A percentile compares a stretch with the other conserved stretches of the same genome.
Evolutionary conservation across 305 asterid species (phyloP).

Genomic region (Rubia tinctorum): DNA sequence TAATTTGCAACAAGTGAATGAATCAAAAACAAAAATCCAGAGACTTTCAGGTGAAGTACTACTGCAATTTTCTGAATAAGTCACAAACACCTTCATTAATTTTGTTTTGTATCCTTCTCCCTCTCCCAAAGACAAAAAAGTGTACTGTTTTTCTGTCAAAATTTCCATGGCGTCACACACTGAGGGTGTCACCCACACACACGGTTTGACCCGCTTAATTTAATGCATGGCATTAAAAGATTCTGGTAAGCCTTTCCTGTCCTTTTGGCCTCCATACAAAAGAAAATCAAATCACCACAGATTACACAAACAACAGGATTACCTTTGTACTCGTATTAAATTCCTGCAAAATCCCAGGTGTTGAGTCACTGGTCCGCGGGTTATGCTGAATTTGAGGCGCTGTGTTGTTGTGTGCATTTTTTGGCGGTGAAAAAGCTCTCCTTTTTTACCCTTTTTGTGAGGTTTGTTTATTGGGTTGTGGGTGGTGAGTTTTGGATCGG

Average conservation of each 20-base stretch:
- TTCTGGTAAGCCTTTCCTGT: constrained; percentile 22
- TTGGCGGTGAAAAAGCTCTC: constrained; percentile 34
- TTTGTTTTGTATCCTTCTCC: background rate
- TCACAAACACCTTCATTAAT: constrained; percentile 2
- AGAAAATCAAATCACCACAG: constrained; percentile 2
- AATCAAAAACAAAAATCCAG: background rate
- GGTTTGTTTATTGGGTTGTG: constrained; percentile 20
- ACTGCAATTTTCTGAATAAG: constrained; percentile 7
- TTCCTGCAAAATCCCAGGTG: constrained; percentile 15
- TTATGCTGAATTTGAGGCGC: constrained; percentile 30
- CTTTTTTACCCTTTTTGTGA: constrained; percentile 10
- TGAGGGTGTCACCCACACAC: constrained; percentile 6
- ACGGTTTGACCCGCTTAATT: constrained; percentile 25
- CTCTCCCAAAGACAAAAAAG: background rate
- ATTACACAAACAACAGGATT: constrained; percentile 12
- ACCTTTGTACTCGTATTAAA: background rate
- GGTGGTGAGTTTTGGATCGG: constrained; percentile 19
- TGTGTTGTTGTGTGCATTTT: constrained; percentile 24
- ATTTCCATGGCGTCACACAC: background rate
- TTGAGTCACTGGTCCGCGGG: constrained; percentile 18
- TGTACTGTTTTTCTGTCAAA: background rate
- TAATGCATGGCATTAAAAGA: constrained; percentile 27
- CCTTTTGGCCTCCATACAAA: constrained; percentile 11
- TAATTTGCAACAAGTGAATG: background rate
- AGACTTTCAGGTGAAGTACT: background rate